Conservation (phyloP, 2,329 filamentous ascomycete species). For the Elsinoe arachidis region DNA sequence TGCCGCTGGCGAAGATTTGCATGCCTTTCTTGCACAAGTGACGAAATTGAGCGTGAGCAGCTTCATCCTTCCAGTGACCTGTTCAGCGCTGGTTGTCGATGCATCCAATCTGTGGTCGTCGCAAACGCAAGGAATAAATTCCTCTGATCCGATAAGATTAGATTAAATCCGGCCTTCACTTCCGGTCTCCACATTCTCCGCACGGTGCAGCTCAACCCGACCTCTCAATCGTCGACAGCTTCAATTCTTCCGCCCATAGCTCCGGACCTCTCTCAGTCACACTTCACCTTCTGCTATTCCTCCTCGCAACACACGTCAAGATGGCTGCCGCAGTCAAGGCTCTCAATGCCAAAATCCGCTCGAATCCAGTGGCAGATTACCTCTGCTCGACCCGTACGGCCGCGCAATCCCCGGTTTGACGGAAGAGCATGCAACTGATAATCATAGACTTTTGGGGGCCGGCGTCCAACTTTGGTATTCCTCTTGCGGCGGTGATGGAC, state of each 20-base stretch:
- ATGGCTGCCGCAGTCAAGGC: conserved; percentile 48
- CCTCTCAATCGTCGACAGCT: neutral
- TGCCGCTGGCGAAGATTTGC: conserved; percentile 69
- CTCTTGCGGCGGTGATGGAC: conserved; percentile 46
- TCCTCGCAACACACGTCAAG: conserved; percentile 7
- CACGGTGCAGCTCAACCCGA: conserved; percentile 12
- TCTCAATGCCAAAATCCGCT: conserved; percentile 45
- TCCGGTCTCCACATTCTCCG: conserved; percentile 5
- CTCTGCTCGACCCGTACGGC: conserved; percentile 46
- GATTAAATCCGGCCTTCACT: neutral
- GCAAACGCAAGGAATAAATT: neutral
- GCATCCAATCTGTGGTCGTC: neutral
- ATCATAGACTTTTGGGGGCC: conserved; percentile 44
- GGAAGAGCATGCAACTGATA: conserved; percentile 1
- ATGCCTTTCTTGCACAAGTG: conserved; percentile 90
- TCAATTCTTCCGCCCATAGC: neutral
- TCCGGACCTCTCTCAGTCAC: neutral
- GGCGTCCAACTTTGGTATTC: conserved; percentile 46
- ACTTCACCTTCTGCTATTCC: neutral
- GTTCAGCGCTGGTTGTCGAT: neutral
- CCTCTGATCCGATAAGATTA: conserved; percentile 5
- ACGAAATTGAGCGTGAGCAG: conserved; percentile 93
- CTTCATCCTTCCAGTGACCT: conserved; percentile 58
- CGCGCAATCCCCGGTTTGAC: conserved; percentile 6
- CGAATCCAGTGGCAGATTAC: conserved; percentile 43